Evolutionary conservation across 2,329 filamentous ascomycete species (phyloP).

Genomic region (Amauroascus verrucosus): DNA sequence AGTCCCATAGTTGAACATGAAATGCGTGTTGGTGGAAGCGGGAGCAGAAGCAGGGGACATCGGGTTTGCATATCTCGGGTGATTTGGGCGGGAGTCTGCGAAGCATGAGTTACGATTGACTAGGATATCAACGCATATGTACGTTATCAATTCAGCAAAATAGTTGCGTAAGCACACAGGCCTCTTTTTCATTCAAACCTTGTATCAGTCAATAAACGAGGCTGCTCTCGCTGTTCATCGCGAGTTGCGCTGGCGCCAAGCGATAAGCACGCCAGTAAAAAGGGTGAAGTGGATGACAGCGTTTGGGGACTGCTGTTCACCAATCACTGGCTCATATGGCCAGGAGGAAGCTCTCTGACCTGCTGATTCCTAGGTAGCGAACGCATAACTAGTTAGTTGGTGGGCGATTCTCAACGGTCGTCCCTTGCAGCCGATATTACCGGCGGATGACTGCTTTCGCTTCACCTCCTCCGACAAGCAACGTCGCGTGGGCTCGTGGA

Average conservation of each 20-base stretch:
- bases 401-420: background rate
- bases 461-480: background rate
- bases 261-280: background rate
- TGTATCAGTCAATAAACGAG: background rate
- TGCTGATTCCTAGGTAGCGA: background rate
- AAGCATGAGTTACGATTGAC: background rate
- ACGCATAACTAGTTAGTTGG: background rate
- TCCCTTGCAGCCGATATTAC: background rate
- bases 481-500: background rate
- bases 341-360: background rate
- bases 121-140: background rate
- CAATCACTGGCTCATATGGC: background rate
- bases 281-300: background rate
- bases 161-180: too few relatives aligned
- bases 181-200: too few relatives aligned
- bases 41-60: background rate
- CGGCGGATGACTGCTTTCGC: background rate
- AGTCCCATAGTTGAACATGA: background rate
- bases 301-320: background rate
- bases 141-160: too few relatives aligned
- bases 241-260: background rate
- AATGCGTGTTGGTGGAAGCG: conserved; percentile 1
- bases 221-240: background rate
- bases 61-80: background rate
- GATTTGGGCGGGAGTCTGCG: background rate